Percentiles rank a stretch among this genome's conserved stretches.
Evolutionary conservation across 2,329 filamentous ascomycete species (phyloP).

Genomic region (Epichloe sp.): DNA sequence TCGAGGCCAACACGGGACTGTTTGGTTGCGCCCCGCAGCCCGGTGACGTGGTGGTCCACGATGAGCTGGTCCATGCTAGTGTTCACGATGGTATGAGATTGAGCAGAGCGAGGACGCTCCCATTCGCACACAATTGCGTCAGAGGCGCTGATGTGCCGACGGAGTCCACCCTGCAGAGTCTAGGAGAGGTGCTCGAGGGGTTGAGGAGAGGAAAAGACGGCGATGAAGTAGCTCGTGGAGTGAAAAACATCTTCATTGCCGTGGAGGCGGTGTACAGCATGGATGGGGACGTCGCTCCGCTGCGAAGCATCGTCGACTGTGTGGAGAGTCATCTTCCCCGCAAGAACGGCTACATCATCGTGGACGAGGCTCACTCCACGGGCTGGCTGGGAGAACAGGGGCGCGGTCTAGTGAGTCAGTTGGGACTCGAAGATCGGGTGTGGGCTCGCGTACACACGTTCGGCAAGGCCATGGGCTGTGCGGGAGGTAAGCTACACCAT

Average conservation of each 20-base stretch:
- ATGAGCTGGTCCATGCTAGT: slow-evolving; percentile 66
- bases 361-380: slow-evolving; percentile 57
- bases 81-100: slow-evolving; percentile 64
- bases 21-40: slow-evolving; percentile 46
- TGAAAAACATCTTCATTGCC: slow-evolving; percentile 49
- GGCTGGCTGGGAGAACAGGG: slow-evolving; percentile 45
- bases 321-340: slow-evolving; percentile 41
- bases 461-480: slow-evolving; percentile 53
- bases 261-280: slow-evolving; percentile 68
- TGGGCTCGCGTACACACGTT: slow-evolving; percentile 51
- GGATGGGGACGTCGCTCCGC: slow-evolving; percentile 62
- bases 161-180: neutral
- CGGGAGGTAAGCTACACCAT: slow-evolving; percentile 44
- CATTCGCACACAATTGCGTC: slow-evolving; percentile 47
- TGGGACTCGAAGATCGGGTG: slow-evolving; percentile 41
- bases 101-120: slow-evolving; percentile 37
- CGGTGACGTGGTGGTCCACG: slow-evolving; percentile 54
- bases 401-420: slow-evolving; percentile 41
- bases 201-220: slow-evolving; percentile 23
- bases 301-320: slow-evolving; percentile 44
- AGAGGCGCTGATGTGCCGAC: neutral
- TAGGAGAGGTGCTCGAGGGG: slow-evolving; percentile 16
- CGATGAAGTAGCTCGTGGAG: slow-evolving; percentile 20
- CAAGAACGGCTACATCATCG: slow-evolving; percentile 47
- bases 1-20: slow-evolving; percentile 52